Evolutionary conservation across 768 basidiomycete genomes (phyloP), one percentile per base, ranked within the genome.

Genomic region (Porpolomopsis calyptriformis): DNA sequence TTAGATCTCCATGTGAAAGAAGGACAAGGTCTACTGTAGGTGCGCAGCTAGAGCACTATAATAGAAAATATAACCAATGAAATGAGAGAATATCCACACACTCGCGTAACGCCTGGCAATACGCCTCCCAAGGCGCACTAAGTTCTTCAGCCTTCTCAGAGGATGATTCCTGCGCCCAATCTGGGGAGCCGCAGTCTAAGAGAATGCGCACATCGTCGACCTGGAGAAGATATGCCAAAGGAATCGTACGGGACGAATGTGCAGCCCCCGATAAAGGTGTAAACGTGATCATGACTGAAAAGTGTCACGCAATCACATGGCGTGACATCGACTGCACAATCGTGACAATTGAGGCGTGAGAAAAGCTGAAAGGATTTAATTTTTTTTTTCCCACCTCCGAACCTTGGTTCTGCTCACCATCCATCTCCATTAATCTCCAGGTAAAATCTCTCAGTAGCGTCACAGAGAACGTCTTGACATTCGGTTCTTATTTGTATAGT

Each of bases 161-260:
- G 4, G 66, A 60, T 25, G 62, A 60, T 52, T 87, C 85, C 26
- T 80, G 85, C 19, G 72, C 69, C 82, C 84, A 85, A 65, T 91
- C 87, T 2, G 84, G 86, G 4, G 90, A 86, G 10, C 96, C 96
- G 60, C 94, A 90, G 66, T 99, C 96, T 47, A 99, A 74, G 16
- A 99, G 76, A 54, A 99, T 88, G 48, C 79, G 75, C 18, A 96
- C 82, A 63, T 93, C 91, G 70, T 98, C 96, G 45, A 98, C 77
- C 57, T 97, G 86, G 18, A 99, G 77, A 25, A 98, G 70, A 61
- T 96, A 94, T 6, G 82, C 76, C 35, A 90, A 68, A 2, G 88
- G 85, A 5, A 71, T 73, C 6, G 76, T 73, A 48, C 70, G 67
- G 6, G 73, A 66, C 1, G 81, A 78, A 52, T 77, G 77, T 43